Base-by-base conservation (phyloP, 2,329 filamentous ascomycete genomes). In the Colletotrichum paranaense region DNA sequence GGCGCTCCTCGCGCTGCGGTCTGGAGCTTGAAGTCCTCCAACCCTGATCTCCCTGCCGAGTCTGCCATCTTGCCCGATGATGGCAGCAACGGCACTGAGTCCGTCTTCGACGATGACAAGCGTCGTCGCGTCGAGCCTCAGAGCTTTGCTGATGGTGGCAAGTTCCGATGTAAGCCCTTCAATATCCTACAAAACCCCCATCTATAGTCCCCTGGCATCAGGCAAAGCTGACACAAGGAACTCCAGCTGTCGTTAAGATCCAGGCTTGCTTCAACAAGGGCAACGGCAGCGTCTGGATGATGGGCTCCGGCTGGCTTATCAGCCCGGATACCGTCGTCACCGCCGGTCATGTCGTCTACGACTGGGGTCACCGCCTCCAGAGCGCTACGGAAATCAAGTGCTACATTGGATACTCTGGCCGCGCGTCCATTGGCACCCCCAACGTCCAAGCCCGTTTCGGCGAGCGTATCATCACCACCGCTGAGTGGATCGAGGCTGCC, bases 361-460 rank as follows among this genome's bases (percentile, higher is more conserved):
- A 80, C 32, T 76, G 71, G 19, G 78, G 62, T 19, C 75, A 76
- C 19, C 72, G 75, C 5, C 56, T 79, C 1, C 75, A 75, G 1
- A 64, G 75, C 2, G 74, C 78, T 1, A 76, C 70, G 0, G 75
- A 80, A 59, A 77, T 82, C 68, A 81, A 80, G 72, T 79, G 76
- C 62, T 83, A 79, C 60, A 81, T 83, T 12, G 81, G 81, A n/a
- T 82, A 83, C 63, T 68, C 76, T 1, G 80, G 81, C 2, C 72
- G 75, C 1, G 67, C 62, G 19, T 73, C 76, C 11, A 66, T 68
- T 65, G 78, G 64, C 26, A 74, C 38, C 6, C 16, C 64, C 7
- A 26, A 28, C 19, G 16, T 67, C 1, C 55, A 53, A 5, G 24
- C 42, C 5, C 56, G 64, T 22, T 53, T 32, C 30, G 81, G 74